A percentile compares a stretch with the other conserved stretches of the same genome.
These are phyloP conservation scores for Ophiostoma sp. DNA, from an alignment of 2,329 filamentous ascomycete genomes.

Conservation along the genomic window DNA sequence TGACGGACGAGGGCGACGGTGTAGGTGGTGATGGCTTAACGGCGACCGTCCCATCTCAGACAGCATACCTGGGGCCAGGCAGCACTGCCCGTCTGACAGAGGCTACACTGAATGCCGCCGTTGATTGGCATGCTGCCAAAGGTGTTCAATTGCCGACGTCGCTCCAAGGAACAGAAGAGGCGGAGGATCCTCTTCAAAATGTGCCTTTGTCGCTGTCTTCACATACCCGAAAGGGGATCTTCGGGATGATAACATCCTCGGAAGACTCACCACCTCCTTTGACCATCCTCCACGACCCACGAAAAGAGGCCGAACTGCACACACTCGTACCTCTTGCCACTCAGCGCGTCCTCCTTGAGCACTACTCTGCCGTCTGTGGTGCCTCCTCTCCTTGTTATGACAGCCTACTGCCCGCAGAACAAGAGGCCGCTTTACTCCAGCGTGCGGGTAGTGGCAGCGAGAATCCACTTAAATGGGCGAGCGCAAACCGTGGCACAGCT, in stretches of 20 bases:
- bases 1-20: background rate
- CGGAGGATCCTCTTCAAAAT: background rate
- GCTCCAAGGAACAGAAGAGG: background rate
- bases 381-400: background rate
- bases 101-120: background rate
- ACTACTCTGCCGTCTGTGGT: background rate
- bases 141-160: background rate
- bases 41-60: background rate
- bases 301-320: constrained; percentile 6
- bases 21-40: background rate
- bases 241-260: background rate
- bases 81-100: background rate
- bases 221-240: background rate
- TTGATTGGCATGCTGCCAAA: background rate
- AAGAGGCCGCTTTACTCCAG: background rate
- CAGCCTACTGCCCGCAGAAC: constrained; percentile 3
- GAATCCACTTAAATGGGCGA: constrained; percentile 13
- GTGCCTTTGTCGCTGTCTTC: background rate
- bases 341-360: background rate
- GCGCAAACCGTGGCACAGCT: background rate
- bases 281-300: background rate
- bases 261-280: background rate
- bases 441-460: constrained; percentile 2
- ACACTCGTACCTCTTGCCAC: background rate
- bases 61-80: background rate